Conservation (phyloP, 805 yeast species). For the Lipomyces yamanashiensis region DNA sequence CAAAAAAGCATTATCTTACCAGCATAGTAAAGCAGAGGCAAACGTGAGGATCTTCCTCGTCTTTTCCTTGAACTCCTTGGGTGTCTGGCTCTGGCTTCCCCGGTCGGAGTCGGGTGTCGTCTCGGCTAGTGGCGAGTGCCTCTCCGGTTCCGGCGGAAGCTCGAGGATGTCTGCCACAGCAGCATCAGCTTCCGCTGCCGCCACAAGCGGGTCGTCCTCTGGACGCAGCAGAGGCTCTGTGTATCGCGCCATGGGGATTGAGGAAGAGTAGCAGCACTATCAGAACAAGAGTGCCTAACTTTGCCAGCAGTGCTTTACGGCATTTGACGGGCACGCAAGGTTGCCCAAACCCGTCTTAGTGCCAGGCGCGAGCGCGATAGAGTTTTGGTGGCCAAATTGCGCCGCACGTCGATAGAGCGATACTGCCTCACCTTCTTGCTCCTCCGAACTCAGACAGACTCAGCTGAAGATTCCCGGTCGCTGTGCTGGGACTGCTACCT, state of each 20-base stretch:
- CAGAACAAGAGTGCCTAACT: not conserved
- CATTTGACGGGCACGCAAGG: too few species aligned
- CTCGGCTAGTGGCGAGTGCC: not conserved
- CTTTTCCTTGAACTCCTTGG: not conserved
- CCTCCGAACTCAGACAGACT: not conserved
- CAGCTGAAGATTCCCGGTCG: not conserved
- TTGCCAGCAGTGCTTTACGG: not conserved
- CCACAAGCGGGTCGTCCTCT: slow-evolving; percentile 20
- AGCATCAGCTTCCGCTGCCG: slow-evolving; percentile 19
- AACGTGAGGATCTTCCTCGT: slow-evolving; percentile 18
- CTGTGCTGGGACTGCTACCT: not conserved
- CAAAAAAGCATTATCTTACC: slow-evolving; percentile 16
- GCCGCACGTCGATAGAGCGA: slow-evolving; percentile 6
- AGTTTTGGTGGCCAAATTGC: not conserved
- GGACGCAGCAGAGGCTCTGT: slow-evolving; percentile 24
- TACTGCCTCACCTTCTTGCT: not conserved
- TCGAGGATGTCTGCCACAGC: slow-evolving; percentile 26
- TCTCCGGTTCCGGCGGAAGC: slow-evolving; percentile 9
- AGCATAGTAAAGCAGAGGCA: slow-evolving; percentile 28
- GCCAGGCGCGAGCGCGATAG: slow-evolving; percentile 2
- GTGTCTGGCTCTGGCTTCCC: not conserved
- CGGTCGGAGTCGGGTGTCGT: too few species aligned
- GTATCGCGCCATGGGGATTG: slow-evolving; percentile 9
- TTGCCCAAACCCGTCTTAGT: too few species aligned
- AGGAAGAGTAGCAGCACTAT: not conserved